These are phyloP conservation scores for Spathaspora girioi DNA, from an alignment of 805 yeast species.

Conservation along the genomic window DNA sequence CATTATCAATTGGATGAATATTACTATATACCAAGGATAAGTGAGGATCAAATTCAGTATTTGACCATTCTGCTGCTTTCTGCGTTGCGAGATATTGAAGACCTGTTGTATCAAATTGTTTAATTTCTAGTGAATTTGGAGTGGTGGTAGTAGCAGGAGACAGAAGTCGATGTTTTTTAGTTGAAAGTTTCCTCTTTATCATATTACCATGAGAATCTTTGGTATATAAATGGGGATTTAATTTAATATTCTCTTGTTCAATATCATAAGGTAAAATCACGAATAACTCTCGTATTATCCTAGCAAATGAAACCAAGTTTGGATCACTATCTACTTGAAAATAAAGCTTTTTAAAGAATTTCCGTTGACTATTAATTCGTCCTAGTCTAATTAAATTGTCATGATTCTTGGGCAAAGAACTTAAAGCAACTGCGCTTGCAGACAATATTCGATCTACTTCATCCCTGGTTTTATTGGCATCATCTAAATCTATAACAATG, in stretches of 20 bases:
- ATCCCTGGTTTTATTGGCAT: constrained; percentile 37
- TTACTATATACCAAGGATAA: constrained; percentile 67
- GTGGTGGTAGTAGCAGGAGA: background rate
- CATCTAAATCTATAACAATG: constrained; percentile 40
- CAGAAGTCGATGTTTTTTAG: constrained; percentile 8
- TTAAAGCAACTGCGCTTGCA: constrained; percentile 54
- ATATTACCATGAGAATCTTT: constrained; percentile 28
- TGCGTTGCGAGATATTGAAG: constrained; percentile 41
- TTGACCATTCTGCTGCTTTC: constrained; percentile 51
- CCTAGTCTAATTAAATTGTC: constrained; percentile 38
- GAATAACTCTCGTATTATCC: constrained; percentile 54
- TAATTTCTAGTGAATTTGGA: constrained; percentile 5
- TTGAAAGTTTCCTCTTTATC: constrained; percentile 24
- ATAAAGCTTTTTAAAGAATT: constrained; percentile 51
- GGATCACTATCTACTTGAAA: constrained; percentile 45
- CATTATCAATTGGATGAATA: constrained; percentile 62
- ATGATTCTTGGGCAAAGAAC: constrained; percentile 39
- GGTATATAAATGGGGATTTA: constrained; percentile 38
- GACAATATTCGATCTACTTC: constrained; percentile 59
- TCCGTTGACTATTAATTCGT: constrained; percentile 44
- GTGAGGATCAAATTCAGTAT: constrained; percentile 63
- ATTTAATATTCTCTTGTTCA: constrained; percentile 31
- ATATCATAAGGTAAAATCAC: constrained; percentile 42
- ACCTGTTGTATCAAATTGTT: constrained; percentile 19
- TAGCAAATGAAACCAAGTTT: constrained; percentile 49